phyloP scores from a whole-genome alignment of 2,329 filamentous ascomycete genomes.

The Blastomyces silverae region DNA sequence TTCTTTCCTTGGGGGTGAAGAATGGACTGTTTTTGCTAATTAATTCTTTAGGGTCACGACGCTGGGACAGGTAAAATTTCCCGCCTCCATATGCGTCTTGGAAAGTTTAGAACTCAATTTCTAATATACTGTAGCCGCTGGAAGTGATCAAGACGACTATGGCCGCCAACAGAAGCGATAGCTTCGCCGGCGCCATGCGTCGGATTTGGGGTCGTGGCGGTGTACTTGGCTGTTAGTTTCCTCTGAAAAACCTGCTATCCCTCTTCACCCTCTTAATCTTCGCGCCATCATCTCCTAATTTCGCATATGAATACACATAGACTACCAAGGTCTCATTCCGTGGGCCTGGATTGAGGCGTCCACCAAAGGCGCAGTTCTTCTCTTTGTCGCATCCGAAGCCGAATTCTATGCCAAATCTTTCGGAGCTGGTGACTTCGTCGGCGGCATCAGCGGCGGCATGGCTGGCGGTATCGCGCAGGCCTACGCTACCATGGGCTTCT shows the following conservation, averaged over 20 bases:
- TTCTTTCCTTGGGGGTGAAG: not conserved
- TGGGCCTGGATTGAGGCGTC: conserved; percentile 99
- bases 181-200: conserved; percentile 70
- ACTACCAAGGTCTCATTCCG: conserved; percentile 98
- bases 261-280: not conserved
- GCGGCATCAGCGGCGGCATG: conserved; percentile 87
- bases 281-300: conserved; percentile 8
- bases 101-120: not conserved
- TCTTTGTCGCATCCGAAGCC: conserved; percentile 97
- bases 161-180: conserved; percentile 90
- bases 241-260: not conserved
- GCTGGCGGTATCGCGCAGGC: conserved; percentile 92
- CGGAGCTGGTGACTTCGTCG: conserved; percentile 78
- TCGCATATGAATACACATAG: conserved; percentile 44
- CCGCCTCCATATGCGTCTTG: conserved; percentile 4
- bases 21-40: not conserved
- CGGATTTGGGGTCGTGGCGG: conserved; percentile 94
- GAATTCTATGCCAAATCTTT: conserved; percentile 84
- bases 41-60: conserved; percentile 52
- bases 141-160: conserved; percentile 99
- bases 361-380: conserved; percentile 96
- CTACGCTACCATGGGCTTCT: conserved; percentile 99
- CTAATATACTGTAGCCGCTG: conserved; percentile 57
- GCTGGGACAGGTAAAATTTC: conserved; percentile 53
- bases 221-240: conserved; percentile 77